Conservation (phyloP, 2,329 filamentous ascomycete species). For the Colletotrichum theobromicola region DNA sequence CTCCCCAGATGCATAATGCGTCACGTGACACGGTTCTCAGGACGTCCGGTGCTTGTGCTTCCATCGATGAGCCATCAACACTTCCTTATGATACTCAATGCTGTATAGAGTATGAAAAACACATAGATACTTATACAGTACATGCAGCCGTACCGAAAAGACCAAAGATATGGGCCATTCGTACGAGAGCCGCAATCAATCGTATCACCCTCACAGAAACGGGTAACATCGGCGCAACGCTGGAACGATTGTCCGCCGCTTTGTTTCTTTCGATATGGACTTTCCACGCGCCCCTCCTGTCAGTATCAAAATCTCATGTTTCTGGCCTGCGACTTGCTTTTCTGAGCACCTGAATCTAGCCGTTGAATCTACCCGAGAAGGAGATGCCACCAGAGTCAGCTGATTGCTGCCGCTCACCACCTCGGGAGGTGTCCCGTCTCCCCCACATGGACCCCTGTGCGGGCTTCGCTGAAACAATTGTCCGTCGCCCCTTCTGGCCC, state of each 20-base stretch:
- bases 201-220: neutral
- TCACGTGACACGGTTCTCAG: neutral
- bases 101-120: neutral
- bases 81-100: neutral
- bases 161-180: neutral
- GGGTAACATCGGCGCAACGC: neutral
- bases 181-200: neutral
- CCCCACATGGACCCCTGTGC: neutral
- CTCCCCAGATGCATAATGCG: accelerated
- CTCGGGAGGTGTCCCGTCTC: neutral
- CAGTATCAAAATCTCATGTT: neutral
- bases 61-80: neutral
- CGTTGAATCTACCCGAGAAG: neutral
- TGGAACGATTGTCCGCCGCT: neutral
- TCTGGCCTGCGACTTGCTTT: neutral
- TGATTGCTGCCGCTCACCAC: neutral
- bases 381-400: neutral
- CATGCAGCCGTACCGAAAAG: neutral
- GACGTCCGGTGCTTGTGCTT: neutral
- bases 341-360: neutral
- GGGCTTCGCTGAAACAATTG: neutral
- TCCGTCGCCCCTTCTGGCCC: neutral
- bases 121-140: neutral
- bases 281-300: neutral
- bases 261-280: neutral